Evolutionary conservation across 192 early-diverging fungal species (phyloP).

Genomic region (Gaertneriomyces sp.): DNA sequence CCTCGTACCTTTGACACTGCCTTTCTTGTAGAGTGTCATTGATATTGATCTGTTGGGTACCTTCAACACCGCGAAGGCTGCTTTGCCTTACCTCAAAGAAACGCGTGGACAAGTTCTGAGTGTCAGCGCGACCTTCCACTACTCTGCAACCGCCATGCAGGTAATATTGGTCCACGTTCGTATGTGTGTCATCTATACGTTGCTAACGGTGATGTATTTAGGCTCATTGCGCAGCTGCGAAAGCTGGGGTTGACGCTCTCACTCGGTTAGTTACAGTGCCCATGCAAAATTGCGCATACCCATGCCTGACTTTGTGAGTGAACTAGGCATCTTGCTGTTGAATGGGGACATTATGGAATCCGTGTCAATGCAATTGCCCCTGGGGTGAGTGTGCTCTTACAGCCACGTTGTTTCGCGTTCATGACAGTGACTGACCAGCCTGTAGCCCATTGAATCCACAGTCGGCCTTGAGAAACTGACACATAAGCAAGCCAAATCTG

Average conservation of each 20-base stretch:
- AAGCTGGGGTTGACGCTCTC: conserved; percentile 63
- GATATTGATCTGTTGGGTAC: conserved; percentile 66
- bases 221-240: conserved; percentile 56
- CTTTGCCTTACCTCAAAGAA: conserved; percentile 63
- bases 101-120: conserved; percentile 65
- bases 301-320: not conserved
- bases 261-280: conserved; percentile 41
- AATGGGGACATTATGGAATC: conserved; percentile 68
- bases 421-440: not conserved
- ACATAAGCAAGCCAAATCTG: conserved; percentile 2
- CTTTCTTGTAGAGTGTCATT: conserved; percentile 29
- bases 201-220: conserved; percentile 2
- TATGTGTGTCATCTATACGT: conserved; percentile 29
- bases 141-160: conserved; percentile 50
- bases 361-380: conserved; percentile 68
- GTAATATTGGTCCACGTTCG: conserved; percentile 32
- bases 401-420: not conserved
- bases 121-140: conserved; percentile 67
- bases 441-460: conserved; percentile 44
- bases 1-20: too few species aligned
- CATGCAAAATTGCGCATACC: not conserved
- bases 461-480: conserved; percentile 34
- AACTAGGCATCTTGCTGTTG: conserved; percentile 50
- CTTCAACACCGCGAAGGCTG: conserved; percentile 71
- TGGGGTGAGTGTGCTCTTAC: conserved; percentile 30